Evolutionary conservation across 1,284 basidiomycete species (phyloP), one percentile per base, ranked within the genome.

Genomic region (Butyriboletus appendiculatus): DNA sequence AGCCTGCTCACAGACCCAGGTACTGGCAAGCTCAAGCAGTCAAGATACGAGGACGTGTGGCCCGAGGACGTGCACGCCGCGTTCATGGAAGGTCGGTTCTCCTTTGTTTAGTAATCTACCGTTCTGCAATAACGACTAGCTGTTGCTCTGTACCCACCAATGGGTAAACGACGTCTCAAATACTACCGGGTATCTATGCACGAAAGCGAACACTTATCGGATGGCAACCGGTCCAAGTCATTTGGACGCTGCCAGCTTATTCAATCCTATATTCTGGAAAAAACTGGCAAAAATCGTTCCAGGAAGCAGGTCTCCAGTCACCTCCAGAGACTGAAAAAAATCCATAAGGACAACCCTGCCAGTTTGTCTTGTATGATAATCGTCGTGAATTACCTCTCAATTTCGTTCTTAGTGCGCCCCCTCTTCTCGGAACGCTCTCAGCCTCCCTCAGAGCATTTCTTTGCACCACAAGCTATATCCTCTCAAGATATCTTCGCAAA

Each of bases 201-300:
- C n/a, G 56, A 62, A 40, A 48, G 55, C 26, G 62, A 55, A 28
- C 48, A 44, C 15, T 18, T n/a, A 30, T 43, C 51, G 30, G 52
- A 56, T 7, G 41, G 53, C 24, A 62, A 57, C 37, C 56, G 51
- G 1, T 28, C 58, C 45, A 72, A 58, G 48, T 69, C 69, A 15
- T 73, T 73, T 50, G 67, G 67, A 40, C 66, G 67, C 4, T 69
- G 67, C 50, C 67, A 69, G 52, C 65, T 73, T 22, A 73, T 69
- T 39, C 71, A 73, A n/a, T 71, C 68, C 0, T 73, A 69, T 41
- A 72, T 69, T 32, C 42, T 72, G 16, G 70, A 68, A 40, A 72
- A 73, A 56, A 68, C 67, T 8, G 70, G 67, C 3, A 69, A 60
- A 55, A 69, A 68, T 56, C 66, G 71, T 6, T 71, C 67, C 34